These are phyloP conservation scores for Punica granatum DNA, from an alignment of 345 rosid species.

Conservation along the genomic window DNA sequence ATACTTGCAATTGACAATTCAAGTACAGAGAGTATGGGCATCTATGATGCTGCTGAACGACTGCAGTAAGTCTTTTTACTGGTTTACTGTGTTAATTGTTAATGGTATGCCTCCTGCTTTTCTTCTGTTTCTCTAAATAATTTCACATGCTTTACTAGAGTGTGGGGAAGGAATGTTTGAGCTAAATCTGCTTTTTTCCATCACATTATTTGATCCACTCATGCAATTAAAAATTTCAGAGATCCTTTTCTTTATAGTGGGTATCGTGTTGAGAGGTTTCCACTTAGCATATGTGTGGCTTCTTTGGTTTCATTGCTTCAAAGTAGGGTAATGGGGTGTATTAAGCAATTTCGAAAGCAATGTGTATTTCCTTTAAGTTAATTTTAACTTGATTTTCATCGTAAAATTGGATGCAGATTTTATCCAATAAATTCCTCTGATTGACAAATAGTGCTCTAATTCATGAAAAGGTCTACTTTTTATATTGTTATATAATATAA, in stretches of 20 bases:
- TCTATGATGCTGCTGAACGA: slow-evolving; percentile 87
- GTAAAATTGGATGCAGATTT: not conserved
- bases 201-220: not conserved
- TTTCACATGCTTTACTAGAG: not conserved
- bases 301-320: not conserved
- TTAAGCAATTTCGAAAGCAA: not conserved
- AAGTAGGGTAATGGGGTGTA: too few relatives aligned
- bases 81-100: not conserved
- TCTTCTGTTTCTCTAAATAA: not conserved
- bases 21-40: slow-evolving; percentile 61
- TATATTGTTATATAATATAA: not conserved
- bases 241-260: not conserved
- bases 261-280: not conserved
- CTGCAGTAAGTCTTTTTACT: slow-evolving; percentile 56
- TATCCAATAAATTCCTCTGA: not conserved
- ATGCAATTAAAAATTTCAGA: not conserved
- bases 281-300: not conserved
- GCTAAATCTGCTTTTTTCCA: not conserved
- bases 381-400: not conserved
- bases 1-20: slow-evolving; percentile 58
- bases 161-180: not conserved
- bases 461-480: not conserved
- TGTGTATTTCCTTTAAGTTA: not conserved
- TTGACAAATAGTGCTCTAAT: not conserved
- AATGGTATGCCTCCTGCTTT: not conserved